phyloP scores from a whole-genome alignment of 495 filamentous ascomycete genomes.

The Lophiostoma macrostomum region DNA sequence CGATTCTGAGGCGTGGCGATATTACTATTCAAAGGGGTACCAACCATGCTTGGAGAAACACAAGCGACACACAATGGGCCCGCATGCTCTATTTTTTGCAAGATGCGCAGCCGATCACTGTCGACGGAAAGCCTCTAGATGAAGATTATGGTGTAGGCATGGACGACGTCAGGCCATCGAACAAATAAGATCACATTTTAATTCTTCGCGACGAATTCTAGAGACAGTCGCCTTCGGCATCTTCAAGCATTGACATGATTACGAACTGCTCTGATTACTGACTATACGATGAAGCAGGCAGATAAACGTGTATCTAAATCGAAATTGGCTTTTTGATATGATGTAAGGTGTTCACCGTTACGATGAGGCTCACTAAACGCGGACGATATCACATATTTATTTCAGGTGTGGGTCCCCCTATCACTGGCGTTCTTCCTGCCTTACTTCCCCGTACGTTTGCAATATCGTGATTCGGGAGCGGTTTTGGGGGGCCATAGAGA shows the following conservation, averaged over 20 bases:
- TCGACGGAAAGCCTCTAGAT: neutral
- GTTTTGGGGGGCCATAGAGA: too few relatives aligned
- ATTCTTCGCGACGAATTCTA: neutral
- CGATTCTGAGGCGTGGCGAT: slow-evolving; percentile 35
- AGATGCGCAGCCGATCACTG: neutral
- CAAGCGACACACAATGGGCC: slow-evolving; percentile 35
- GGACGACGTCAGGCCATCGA: slow-evolving; percentile 4
- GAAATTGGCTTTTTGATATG: too few relatives aligned
- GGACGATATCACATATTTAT: too few relatives aligned
- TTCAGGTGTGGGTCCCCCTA: too few relatives aligned
- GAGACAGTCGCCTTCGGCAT: neutral
- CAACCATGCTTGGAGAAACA: slow-evolving; percentile 38
- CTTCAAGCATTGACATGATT: neutral
- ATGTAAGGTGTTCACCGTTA: too few relatives aligned
- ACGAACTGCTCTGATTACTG: too few relatives aligned
- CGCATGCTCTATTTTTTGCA: slow-evolving; percentile 11
- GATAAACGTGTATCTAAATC: too few relatives aligned
- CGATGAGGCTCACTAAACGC: too few relatives aligned
- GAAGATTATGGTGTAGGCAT: neutral
- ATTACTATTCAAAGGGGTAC: slow-evolving; percentile 36
- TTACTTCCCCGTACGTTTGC: too few relatives aligned
- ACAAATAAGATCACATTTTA: neutral
- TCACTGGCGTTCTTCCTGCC: too few relatives aligned
- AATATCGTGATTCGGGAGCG: too few relatives aligned
- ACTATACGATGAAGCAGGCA: too few relatives aligned